phyloP scores from a whole-genome alignment of 768 basidiomycete genomes.

The Suillus tomentosus region DNA sequence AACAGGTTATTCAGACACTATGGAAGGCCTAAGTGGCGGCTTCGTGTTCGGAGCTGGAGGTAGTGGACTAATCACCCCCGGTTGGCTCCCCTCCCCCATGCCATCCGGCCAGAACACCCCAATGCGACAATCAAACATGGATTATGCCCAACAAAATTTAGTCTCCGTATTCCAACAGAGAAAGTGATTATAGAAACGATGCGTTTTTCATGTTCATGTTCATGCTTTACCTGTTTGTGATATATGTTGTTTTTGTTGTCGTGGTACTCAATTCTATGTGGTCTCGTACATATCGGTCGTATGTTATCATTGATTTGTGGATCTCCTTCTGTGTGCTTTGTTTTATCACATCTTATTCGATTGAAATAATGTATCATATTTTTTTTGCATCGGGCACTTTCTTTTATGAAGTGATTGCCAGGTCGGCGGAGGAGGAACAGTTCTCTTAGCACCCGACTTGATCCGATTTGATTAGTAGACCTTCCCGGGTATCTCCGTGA shows the following conservation, averaged over 20 bases:
- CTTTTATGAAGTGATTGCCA: not conserved
- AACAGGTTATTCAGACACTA: constrained; percentile 73
- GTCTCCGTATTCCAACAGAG: constrained; percentile 27
- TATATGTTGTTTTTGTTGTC: not conserved
- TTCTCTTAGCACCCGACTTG: too few relatives aligned
- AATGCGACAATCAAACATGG: constrained; percentile 28
- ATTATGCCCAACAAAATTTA: constrained; percentile 33
- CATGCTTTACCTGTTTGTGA: not conserved
- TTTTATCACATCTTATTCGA: not conserved
- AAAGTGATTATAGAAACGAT: constrained; percentile 22
- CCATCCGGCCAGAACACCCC: constrained; percentile 59
- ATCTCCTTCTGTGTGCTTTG: not conserved
- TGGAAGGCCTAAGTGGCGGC: constrained; percentile 83
- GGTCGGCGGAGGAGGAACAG: too few relatives aligned
- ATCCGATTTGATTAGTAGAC: too few relatives aligned
- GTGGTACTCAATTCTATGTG: not conserved
- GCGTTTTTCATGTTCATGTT: not conserved
- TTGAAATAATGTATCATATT: not conserved
- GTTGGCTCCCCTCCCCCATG: constrained; percentile 59
- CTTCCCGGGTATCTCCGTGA: too few relatives aligned
- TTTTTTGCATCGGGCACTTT: not conserved
- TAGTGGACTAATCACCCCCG: constrained; percentile 81
- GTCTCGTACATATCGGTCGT: not conserved
- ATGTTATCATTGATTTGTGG: not conserved
- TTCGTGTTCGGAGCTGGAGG: constrained; percentile 86